Conservation (phyloP, 805 yeast genomes). For the Maudiozyma saulgeensis region DNA sequence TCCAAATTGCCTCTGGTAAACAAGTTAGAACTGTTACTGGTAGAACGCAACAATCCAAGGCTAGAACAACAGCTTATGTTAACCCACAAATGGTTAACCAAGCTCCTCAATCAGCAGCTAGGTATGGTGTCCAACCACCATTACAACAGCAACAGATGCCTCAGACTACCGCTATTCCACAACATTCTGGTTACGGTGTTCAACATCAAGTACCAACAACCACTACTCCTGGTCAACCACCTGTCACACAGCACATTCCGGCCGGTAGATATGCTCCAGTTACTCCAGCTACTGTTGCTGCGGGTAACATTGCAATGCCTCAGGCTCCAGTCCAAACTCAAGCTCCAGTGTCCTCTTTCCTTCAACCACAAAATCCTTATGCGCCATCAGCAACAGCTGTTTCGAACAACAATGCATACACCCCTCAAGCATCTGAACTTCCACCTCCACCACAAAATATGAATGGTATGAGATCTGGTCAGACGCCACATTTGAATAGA, state of each 20-base stretch:
- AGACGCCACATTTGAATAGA: slow-evolving; percentile 28
- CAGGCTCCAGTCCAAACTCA: slow-evolving; percentile 6
- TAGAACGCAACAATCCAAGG: slow-evolving; percentile 1
- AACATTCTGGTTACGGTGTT: background rate
- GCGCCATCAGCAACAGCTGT: slow-evolving; percentile 8
- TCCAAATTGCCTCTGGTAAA: slow-evolving; percentile 51
- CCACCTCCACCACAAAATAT: slow-evolving; percentile 27
- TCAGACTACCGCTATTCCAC: background rate
- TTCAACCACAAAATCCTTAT: slow-evolving; percentile 23
- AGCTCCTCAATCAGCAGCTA: background rate
- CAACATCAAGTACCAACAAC: background rate
- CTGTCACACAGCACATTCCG: background rate
- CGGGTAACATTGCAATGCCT: background rate
- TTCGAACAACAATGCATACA: slow-evolving; percentile 15
- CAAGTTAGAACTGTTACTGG: slow-evolving; percentile 5
- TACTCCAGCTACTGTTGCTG: slow-evolving; percentile 10
- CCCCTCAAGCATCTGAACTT: slow-evolving; percentile 2
- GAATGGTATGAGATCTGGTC: slow-evolving; percentile 27
- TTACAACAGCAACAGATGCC: background rate
- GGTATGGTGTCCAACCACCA: background rate
- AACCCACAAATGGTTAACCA: background rate
- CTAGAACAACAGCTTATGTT: background rate
- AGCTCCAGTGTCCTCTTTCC: slow-evolving; percentile 9
- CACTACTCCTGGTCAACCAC: background rate
- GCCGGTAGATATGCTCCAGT: background rate